Percentiles rank a stretch among this genome's conserved stretches.
phyloP scores from a whole-genome alignment of 345 rosid species.

The Pistacia atlantica region DNA sequence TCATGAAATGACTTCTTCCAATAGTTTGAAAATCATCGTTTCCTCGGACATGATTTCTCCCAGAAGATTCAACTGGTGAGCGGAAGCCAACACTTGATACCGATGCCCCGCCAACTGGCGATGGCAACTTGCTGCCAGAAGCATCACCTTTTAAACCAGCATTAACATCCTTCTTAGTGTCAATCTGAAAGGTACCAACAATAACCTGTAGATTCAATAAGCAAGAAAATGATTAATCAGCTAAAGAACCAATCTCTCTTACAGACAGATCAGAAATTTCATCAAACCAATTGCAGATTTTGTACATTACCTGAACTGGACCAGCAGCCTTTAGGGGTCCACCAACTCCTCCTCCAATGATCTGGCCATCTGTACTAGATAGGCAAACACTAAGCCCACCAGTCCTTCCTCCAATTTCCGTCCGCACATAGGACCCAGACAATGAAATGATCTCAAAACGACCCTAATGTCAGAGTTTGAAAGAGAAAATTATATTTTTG shows the following conservation, averaged over 20 bases:
- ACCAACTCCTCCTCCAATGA: constrained; percentile 92
- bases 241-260: not conserved
- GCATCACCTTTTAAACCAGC: constrained; percentile 50
- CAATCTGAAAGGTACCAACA: constrained; percentile 65
- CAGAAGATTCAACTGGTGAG: constrained; percentile 47
- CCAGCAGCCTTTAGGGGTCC: constrained; percentile 86
- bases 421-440: constrained; percentile 80
- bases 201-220: constrained; percentile 51
- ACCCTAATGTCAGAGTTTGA: constrained; percentile 55
- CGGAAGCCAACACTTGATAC: constrained; percentile 43
- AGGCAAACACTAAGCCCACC: constrained; percentile 90
- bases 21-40: constrained; percentile 48
- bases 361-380: constrained; percentile 69
- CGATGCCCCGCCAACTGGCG: constrained; percentile 53
- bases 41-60: constrained; percentile 46
- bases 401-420: constrained; percentile 72
- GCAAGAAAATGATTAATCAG: not conserved
- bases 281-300: not conserved
- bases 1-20: constrained; percentile 55
- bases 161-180: constrained; percentile 49
- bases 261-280: not conserved
- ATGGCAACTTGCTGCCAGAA: constrained; percentile 52
- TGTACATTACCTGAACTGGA: constrained; percentile 74
- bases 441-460: constrained; percentile 81
- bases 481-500: constrained; percentile 9